Conservation (phyloP, 371 early-diverging fungal species). For the Mucor irregularis region DNA sequence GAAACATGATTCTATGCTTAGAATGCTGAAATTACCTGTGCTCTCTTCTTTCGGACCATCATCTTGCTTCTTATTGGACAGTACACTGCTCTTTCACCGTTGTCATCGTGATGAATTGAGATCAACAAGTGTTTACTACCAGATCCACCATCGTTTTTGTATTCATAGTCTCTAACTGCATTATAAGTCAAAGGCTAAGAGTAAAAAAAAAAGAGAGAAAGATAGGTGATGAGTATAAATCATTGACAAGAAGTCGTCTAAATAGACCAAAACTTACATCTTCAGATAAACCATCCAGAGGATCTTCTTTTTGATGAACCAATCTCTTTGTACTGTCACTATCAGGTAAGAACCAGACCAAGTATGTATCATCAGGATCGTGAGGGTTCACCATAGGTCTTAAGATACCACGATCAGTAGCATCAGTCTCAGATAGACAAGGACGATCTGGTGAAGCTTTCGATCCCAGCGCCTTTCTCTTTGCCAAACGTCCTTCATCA, state of each 20-base stretch:
- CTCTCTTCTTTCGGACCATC: conserved; percentile 44
- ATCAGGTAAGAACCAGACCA: conserved; percentile 54
- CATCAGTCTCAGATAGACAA: conserved; percentile 33
- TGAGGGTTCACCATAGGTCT: conserved; percentile 58
- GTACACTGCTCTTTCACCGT: conserved; percentile 27
- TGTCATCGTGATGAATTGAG: conserved; percentile 24
- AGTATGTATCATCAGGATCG: conserved; percentile 49
- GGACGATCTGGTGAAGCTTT: neutral
- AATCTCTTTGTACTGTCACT: conserved; percentile 32
- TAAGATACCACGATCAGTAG: conserved; percentile 59
- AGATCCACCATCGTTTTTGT: conserved; percentile 36
- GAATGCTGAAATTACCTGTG: conserved; percentile 26
- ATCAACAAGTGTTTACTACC: conserved; percentile 32
- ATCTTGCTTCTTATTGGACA: conserved; percentile 41
- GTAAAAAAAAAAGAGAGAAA: neutral
- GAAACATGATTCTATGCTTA: neutral
- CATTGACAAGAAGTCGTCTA: no score
- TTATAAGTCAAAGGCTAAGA: conserved; percentile 33
- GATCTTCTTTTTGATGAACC: conserved; percentile 32
- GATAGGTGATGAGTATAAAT: no score
- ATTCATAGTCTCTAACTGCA: conserved; percentile 45
- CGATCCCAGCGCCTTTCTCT: conserved; percentile 13
- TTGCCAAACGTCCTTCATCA: conserved; percentile 39
- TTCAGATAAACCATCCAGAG: conserved; percentile 16
- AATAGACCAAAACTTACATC: conserved; percentile 11